phyloP scores from a whole-genome alignment of 208 protist genomes.

The Novymonas esmeraldas region DNA sequence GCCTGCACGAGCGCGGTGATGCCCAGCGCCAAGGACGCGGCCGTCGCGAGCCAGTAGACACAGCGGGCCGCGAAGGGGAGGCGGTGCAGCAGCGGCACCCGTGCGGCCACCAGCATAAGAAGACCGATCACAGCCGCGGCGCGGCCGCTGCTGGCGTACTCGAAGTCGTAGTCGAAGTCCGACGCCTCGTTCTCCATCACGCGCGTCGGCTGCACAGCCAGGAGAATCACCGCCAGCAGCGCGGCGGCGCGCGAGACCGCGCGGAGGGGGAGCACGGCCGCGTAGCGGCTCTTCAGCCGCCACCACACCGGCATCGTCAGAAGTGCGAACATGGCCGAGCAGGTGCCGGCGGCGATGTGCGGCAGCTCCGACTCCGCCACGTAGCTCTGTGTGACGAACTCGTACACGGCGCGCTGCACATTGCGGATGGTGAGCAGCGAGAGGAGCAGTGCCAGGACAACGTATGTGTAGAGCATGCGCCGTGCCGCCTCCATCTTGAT shows the following conservation, averaged over 20 bases:
- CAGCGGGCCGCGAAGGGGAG: constrained; percentile 40
- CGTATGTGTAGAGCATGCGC: constrained; percentile 39
- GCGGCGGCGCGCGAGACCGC: constrained; percentile 26
- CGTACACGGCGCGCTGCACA: constrained; percentile 79
- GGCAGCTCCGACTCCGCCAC: constrained; percentile 50
- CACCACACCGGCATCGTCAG: constrained; percentile 64
- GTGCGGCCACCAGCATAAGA: constrained; percentile 41
- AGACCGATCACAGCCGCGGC: constrained; percentile 40
- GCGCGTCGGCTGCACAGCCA: constrained; percentile 52
- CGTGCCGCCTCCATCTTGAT: constrained; percentile 37
- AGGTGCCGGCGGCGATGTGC: constrained; percentile 63
- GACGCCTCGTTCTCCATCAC: constrained; percentile 30
- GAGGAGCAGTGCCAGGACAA: constrained; percentile 33
- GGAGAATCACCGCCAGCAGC: constrained; percentile 45
- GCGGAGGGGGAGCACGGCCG: constrained; percentile 18
- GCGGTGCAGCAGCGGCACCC: constrained; percentile 36
- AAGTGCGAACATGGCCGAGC: constrained; percentile 51
- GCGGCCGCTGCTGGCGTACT: constrained; percentile 36
- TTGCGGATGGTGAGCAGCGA: constrained; percentile 69
- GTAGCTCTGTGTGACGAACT: constrained; percentile 83
- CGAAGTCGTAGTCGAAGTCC: constrained; percentile 48
- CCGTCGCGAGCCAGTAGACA: constrained; percentile 54
- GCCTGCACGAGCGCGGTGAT: constrained; percentile 61
- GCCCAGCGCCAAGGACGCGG: constrained; percentile 46
- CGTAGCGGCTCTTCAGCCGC: constrained; percentile 44